These are phyloP conservation scores for Picochlorum sp. DNA, from an alignment of 139 green algal species.

Conservation along the genomic window DNA sequence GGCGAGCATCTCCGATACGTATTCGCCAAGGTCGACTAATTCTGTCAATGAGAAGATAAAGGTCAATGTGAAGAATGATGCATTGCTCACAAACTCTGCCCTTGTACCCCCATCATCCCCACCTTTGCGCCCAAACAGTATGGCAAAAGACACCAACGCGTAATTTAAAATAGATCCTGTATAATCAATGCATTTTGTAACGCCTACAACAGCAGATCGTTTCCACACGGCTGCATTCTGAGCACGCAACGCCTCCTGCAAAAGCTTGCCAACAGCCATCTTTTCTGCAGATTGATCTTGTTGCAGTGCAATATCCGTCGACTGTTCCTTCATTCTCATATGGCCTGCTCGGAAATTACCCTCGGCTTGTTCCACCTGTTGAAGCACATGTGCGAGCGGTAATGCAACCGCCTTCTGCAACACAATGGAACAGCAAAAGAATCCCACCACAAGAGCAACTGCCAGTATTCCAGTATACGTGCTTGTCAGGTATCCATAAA, in stretches of 20 bases:
- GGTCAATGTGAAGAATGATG: conserved; percentile 54
- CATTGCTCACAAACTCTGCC: conserved; percentile 54
- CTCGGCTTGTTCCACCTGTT: conserved; percentile 40
- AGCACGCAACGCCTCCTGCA: conserved; percentile 20
- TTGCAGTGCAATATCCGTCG: conserved; percentile 24
- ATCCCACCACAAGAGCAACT: conserved; percentile 23
- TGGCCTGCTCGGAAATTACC: conserved; percentile 37
- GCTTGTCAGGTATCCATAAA: conserved; percentile 24
- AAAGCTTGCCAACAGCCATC: conserved; percentile 22
- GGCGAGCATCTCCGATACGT: conserved; percentile 13
- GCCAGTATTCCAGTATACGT: conserved; percentile 32
- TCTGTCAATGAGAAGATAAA: conserved; percentile 58
- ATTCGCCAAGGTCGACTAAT: conserved; percentile 32
- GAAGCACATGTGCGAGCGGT: conserved; percentile 39
- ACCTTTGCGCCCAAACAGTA: conserved; percentile 18
- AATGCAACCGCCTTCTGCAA: conserved; percentile 37
- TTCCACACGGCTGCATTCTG: conserved; percentile 27
- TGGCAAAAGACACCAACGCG: conserved; percentile 36
- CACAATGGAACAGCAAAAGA: conserved; percentile 35
- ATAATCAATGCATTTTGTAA: conserved; percentile 47
- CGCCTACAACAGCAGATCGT: conserved; percentile 18
- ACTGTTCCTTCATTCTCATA: conserved; percentile 27
- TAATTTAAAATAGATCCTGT: conserved; percentile 51
- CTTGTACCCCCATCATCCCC: conserved; percentile 18
- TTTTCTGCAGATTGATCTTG: conserved; percentile 17